Evolutionary conservation across 495 filamentous ascomycete species (phyloP), one percentile per base, ranked within the genome.

Genomic region (Astrocystis sublimbata): DNA sequence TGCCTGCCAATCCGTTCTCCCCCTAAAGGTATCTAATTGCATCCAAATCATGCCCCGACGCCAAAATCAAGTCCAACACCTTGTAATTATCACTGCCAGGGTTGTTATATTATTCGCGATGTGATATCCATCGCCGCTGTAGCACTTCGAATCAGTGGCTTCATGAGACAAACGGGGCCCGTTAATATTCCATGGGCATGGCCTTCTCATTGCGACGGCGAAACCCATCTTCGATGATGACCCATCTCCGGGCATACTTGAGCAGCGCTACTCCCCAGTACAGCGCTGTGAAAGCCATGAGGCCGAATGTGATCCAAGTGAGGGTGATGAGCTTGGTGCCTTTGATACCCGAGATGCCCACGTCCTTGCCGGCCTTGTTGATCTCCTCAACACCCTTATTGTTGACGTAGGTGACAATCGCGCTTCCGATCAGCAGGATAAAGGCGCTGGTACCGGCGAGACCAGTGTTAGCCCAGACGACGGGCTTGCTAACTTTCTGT

Each of bases 301-400:
- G 81, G 0, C 82, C 89, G 17, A 87, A 79, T 33, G 88, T 84
- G 2, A 84, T 80, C 63, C 88, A 90, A 0, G 88, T 83, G n/a
- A 92, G 72, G 23, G 65, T 66, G 36, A 71, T 68, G 56, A 77
- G 75, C 38, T 64, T 69, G 24, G 31, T 50, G 15, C 78, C 78
- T 13, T 66, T 54, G 6, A 63, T 55, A 1, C 73, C 76, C 0
- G 58, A 61, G 28, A 81, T 65, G 9, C 75, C 76, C 3, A 71
- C 62, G 3, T 68, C 67, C 7, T 61, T 60, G 15, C 76, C 78
- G 3, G 59, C 40, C 2, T 66, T 55, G 54, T 75, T 76, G 47
- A 76, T 71, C 61, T 71, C 69, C 4, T 60, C 30, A 1, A 67
- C 73, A 2, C 65, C 75, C 19, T 67, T 69, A 41, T 69, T 67